Evolutionary conservation across 768 basidiomycete species (phyloP), one percentile per base, ranked within the genome.

Genomic region (Hemileccinum impolitum): DNA sequence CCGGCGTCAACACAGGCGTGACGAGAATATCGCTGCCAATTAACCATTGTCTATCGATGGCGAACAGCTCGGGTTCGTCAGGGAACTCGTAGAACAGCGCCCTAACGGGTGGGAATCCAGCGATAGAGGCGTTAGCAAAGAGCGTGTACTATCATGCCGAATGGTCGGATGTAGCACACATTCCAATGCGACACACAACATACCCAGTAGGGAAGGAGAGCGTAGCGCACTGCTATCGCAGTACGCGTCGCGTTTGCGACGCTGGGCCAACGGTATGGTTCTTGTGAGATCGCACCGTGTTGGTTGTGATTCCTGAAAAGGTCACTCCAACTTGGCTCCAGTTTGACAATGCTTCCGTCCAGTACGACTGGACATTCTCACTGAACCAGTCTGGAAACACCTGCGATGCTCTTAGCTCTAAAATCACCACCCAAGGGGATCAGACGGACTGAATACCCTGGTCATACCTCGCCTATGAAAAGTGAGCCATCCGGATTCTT

Each of bases 71-170:
- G 1, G 82, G 77, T 56, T 88, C 81, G 43, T 84, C 69, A 1
- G 84, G 84, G 70, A 87, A 90, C 61, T 89, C 83, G 60, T 76
- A 89, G 74, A 85, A 87, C 17, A 88, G 74, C 5, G 87, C 81
- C 35, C 81, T 78, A 32, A 90, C 66, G 23, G 83, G 83, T 6
- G 88, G 87, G 3, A 82, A 78, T 1, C 85, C 87, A 44, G 57
- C 58, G 6, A 65, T 67, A 9, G 84, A 85, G 1, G 84, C 72
- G 48, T 84, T 80, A 3, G 83, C 83, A 54, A 89, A 86, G 23
- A 85, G 72, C 0, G 84, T 81, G 60, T 85, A 86, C 86, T 85
- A 51, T 50, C 11, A 28, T 31, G 14, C 14, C 41, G 25, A 4
- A 18, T 8, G 15, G 39, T 49, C 70, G 79, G 31, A 78, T 19